Conservation (phyloP, 73 alveolate species). For the Symbiodinium natans region DNA sequence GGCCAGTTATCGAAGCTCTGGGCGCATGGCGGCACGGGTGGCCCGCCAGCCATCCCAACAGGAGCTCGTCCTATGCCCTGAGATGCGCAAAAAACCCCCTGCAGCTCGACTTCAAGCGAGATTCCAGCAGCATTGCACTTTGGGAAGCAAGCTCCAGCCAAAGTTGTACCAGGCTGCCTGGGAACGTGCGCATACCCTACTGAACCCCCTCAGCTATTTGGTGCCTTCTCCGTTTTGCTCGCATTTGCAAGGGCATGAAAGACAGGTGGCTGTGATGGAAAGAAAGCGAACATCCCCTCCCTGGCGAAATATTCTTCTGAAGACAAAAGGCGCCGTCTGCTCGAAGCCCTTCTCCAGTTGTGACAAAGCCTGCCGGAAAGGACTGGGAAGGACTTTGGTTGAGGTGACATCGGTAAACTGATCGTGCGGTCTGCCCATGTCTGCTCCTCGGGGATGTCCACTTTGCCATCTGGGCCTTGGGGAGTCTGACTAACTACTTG, state of each 20-base stretch:
- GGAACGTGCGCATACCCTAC: too few relatives aligned
- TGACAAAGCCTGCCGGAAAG: conserved; percentile 10
- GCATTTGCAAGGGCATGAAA: too few relatives aligned
- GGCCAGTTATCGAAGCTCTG: not conserved
- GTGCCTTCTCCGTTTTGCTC: too few relatives aligned
- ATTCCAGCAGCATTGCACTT: not conserved
- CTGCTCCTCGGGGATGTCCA: conserved; percentile 87
- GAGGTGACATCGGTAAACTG: too few relatives aligned
- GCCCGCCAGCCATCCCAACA: not conserved
- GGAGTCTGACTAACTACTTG: not conserved
- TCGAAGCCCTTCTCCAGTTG: conserved; percentile 84
- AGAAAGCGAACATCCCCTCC: too few relatives aligned
- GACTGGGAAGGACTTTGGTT: too few relatives aligned
- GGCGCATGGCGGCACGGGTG: not conserved
- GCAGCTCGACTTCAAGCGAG: too few relatives aligned
- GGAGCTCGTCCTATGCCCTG: conserved; percentile 3
- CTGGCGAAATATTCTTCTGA: too few relatives aligned
- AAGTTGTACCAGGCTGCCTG: not conserved
- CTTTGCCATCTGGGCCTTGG: conserved; percentile 87
- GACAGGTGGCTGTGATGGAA: too few relatives aligned
- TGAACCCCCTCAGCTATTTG: too few relatives aligned
- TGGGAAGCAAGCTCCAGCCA: not conserved
- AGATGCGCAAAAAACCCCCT: too few relatives aligned
- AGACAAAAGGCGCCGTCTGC: conserved; percentile 33
- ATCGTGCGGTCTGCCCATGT: too few relatives aligned